These are phyloP conservation scores for Phoma sp. DNA, from an alignment of 2,329 filamentous ascomycete species.

Conservation along the genomic window DNA sequence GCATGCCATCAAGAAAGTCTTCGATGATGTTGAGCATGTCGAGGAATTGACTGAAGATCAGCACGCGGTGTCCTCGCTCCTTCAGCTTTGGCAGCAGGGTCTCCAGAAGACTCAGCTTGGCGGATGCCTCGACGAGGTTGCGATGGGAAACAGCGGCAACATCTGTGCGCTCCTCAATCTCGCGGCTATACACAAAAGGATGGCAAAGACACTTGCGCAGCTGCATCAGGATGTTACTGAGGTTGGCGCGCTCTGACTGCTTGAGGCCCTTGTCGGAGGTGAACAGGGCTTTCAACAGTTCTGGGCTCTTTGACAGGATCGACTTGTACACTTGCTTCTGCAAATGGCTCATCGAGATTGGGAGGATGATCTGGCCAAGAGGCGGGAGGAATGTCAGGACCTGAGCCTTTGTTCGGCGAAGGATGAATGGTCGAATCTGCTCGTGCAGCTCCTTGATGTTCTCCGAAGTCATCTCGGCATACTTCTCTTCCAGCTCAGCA, in stretches of 20 bases:
- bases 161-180: constrained; percentile 82
- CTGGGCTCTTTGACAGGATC: constrained; percentile 87
- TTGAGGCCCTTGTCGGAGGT: constrained; percentile 66
- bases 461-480: constrained; percentile 77
- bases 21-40: constrained; percentile 86
- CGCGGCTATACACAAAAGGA: constrained; percentile 89
- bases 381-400: constrained; percentile 91
- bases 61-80: constrained; percentile 83
- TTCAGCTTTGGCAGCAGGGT: constrained; percentile 86
- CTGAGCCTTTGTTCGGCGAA: constrained; percentile 83
- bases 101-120: constrained; percentile 84
- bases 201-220: constrained; percentile 93
- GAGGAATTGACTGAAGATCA: constrained; percentile 96
- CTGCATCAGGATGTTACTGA: constrained; percentile 96
- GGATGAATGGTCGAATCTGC: constrained; percentile 75
- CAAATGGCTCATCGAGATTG: constrained; percentile 90
- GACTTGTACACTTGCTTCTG: constrained; percentile 95
- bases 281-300: constrained; percentile 87
- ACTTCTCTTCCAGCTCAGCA: constrained; percentile 74
- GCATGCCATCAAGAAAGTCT: constrained; percentile 82
- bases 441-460: constrained; percentile 82
- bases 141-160: constrained; percentile 68
- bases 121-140: constrained; percentile 88
- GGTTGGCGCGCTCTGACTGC: constrained; percentile 73
- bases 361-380: constrained; percentile 93